Evolutionary conservation across 768 basidiomycete species (phyloP).

Genomic region (Tubosaeta sp.): DNA sequence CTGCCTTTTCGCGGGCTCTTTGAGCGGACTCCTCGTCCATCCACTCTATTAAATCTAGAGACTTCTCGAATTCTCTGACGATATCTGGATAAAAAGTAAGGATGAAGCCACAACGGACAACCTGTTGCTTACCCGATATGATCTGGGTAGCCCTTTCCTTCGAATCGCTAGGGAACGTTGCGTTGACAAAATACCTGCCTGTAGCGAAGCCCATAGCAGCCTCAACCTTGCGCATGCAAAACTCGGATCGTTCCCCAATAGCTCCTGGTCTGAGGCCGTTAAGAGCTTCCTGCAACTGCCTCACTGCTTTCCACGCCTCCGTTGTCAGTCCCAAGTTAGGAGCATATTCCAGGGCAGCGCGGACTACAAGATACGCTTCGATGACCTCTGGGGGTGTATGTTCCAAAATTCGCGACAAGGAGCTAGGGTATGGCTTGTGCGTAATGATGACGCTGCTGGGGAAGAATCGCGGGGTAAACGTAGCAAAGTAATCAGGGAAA

Average conservation of each 20-base stretch:
- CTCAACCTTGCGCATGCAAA: conserved; percentile 74
- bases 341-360: conserved; percentile 65
- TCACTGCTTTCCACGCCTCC: conserved; percentile 72
- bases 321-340: conserved; percentile 71
- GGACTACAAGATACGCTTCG: conserved; percentile 84
- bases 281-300: conserved; percentile 65
- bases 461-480: conserved; percentile 75
- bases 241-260: conserved; percentile 76
- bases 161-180: conserved; percentile 75
- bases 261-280: conserved; percentile 86
- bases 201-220: conserved; percentile 79
- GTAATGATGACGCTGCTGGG: conserved; percentile 77
- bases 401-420: conserved; percentile 65
- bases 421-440: conserved; percentile 68
- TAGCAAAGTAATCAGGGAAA: conserved; percentile 81
- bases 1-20: conserved; percentile 81
- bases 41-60: conserved; percentile 76
- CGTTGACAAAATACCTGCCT: conserved; percentile 85
- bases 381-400: conserved; percentile 65
- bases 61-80: conserved; percentile 75
- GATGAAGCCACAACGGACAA: neutral
- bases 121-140: conserved; percentile 56
- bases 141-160: conserved; percentile 77
- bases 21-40: conserved; percentile 82
- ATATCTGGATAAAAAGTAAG: conserved; percentile 49